Conservation (phyloP, 2,329 filamentous ascomycete species). For the Purpureocillium lavendulum region DNA sequence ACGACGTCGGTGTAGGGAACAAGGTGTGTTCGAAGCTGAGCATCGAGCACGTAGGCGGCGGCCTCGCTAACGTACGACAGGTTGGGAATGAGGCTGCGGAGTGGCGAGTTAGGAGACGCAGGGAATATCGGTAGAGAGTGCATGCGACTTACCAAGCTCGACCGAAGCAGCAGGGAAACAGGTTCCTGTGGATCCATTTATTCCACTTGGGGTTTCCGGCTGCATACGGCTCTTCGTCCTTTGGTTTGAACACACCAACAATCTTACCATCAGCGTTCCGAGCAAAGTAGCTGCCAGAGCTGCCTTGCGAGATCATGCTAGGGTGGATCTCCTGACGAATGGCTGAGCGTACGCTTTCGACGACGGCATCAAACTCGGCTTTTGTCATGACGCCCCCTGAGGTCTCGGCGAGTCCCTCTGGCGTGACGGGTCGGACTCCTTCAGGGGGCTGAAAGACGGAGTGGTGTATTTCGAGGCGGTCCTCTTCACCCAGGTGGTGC, state of each 20-base stretch:
- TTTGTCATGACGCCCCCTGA: slow-evolving; percentile 64
- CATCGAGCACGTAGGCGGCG: slow-evolving; percentile 90
- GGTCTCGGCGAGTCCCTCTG: slow-evolving; percentile 60
- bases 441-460: slow-evolving; percentile 94
- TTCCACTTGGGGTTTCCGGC: slow-evolving; percentile 98
- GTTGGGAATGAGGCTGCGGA: slow-evolving; percentile 74
- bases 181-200: slow-evolving; percentile 96
- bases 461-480: slow-evolving; percentile 90
- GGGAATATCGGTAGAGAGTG: not conserved
- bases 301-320: slow-evolving; percentile 93
- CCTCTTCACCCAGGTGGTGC: slow-evolving; percentile 65
- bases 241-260: slow-evolving; percentile 96
- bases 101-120: not conserved
- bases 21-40: slow-evolving; percentile 78
- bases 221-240: slow-evolving; percentile 97
- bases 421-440: slow-evolving; percentile 70
- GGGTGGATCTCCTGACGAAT: slow-evolving; percentile 90
- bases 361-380: slow-evolving; percentile 75
- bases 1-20: slow-evolving; percentile 97
- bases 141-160: slow-evolving; percentile 61
- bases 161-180: slow-evolving; percentile 96
- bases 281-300: slow-evolving; percentile 97
- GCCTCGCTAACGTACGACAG: slow-evolving; percentile 97
- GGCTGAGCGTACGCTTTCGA: slow-evolving; percentile 82
- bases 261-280: slow-evolving; percentile 86